phyloP scores from a whole-genome alignment of 2,329 filamentous ascomycete species.

The Blumeria hordei region DNA sequence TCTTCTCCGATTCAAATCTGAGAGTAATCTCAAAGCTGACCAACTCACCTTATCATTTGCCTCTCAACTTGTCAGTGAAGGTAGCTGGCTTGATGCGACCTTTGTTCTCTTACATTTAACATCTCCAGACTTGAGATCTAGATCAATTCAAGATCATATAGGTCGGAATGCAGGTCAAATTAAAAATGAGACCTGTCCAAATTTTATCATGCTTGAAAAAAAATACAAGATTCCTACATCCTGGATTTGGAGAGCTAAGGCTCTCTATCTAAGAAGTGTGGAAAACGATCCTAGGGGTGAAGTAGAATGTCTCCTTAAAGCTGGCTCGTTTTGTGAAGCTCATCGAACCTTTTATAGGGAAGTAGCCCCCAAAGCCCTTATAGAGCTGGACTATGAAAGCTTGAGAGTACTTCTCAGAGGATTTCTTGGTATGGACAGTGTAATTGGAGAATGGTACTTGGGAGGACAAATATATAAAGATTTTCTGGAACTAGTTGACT shows the following conservation, averaged over 20 bases:
- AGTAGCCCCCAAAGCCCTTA: slow-evolving; percentile 61
- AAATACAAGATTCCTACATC: slow-evolving; percentile 45
- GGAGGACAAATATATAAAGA: slow-evolving; percentile 59
- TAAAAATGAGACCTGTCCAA: slow-evolving; percentile 28
- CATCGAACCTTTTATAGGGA: slow-evolving; percentile 60
- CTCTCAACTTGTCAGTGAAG: slow-evolving; percentile 34
- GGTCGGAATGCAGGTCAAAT: slow-evolving; percentile 46
- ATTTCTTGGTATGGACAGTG: slow-evolving; percentile 38
- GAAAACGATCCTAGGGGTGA: slow-evolving; percentile 45
- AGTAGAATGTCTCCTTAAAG: slow-evolving; percentile 58
- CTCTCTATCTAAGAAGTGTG: slow-evolving; percentile 53
- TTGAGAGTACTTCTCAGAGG: slow-evolving; percentile 45
- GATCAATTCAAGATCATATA: slow-evolving; percentile 47
- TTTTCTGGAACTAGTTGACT: slow-evolving; percentile 28
- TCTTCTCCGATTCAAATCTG: slow-evolving; percentile 26
- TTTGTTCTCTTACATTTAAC: slow-evolving; percentile 63
- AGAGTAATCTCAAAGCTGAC: slow-evolving; percentile 35
- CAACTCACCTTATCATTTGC: slow-evolving; percentile 41
- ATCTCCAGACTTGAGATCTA: slow-evolving; percentile 33
- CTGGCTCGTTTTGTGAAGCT: slow-evolving; percentile 53
- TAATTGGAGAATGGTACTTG: slow-evolving; percentile 48
- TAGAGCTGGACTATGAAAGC: slow-evolving; percentile 54
- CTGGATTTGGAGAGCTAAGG: slow-evolving; percentile 78
- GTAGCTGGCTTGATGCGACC: slow-evolving; percentile 43
- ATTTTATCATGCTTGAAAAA: slow-evolving; percentile 33